Evolutionary conservation across 495 filamentous ascomycete genomes (phyloP).

Genomic region (Penicillium ucsense): DNA sequence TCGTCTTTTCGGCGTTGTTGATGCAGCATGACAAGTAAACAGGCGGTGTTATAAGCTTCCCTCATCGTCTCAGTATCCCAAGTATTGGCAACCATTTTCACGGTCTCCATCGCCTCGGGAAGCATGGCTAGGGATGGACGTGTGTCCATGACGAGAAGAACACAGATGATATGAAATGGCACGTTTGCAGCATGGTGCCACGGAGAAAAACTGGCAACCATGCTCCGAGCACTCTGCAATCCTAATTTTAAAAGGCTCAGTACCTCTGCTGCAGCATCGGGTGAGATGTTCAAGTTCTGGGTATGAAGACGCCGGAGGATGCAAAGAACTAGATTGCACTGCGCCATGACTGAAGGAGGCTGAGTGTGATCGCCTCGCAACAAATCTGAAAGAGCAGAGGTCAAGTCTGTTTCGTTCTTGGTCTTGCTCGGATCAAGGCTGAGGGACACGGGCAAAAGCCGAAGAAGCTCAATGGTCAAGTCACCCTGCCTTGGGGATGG

Average conservation of each 20-base stretch:
- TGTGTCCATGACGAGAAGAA: slow-evolving; percentile 41
- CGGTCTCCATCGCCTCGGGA: slow-evolving; percentile 34
- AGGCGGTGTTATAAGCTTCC: slow-evolving; percentile 41
- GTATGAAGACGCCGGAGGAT: slow-evolving; percentile 35
- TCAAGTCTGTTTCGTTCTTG: slow-evolving; percentile 20
- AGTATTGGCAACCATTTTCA: slow-evolving; percentile 28
- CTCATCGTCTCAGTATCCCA: slow-evolving; percentile 35
- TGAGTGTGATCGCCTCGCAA: slow-evolving; percentile 20
- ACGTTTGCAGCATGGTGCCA: slow-evolving; percentile 46
- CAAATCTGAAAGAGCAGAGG: slow-evolving; percentile 11
- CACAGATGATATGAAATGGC: slow-evolving; percentile 42
- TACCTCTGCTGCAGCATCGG: slow-evolving; percentile 15
- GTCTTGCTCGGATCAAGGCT: slow-evolving; percentile 25
- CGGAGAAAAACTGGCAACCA: slow-evolving; percentile 25
- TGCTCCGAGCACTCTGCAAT: slow-evolving; percentile 21
- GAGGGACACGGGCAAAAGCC: slow-evolving; percentile 25
- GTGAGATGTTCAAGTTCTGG: slow-evolving; percentile 24
- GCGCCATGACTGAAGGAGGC: slow-evolving; percentile 32
- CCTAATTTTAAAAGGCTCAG: slow-evolving; percentile 16
- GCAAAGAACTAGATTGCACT: slow-evolving; percentile 40
- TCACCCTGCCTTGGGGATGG: slow-evolving; percentile 17
- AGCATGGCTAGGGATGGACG: slow-evolving; percentile 33
- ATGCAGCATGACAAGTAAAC: slow-evolving; percentile 27
- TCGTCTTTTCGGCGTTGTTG: slow-evolving; percentile 27
- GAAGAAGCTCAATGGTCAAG: slow-evolving; percentile 27